Percentiles rank a stretch among this genome's conserved stretches.
phyloP scores from a whole-genome alignment of 139 green algal genomes.

The Pedinophyceae sp. region DNA sequence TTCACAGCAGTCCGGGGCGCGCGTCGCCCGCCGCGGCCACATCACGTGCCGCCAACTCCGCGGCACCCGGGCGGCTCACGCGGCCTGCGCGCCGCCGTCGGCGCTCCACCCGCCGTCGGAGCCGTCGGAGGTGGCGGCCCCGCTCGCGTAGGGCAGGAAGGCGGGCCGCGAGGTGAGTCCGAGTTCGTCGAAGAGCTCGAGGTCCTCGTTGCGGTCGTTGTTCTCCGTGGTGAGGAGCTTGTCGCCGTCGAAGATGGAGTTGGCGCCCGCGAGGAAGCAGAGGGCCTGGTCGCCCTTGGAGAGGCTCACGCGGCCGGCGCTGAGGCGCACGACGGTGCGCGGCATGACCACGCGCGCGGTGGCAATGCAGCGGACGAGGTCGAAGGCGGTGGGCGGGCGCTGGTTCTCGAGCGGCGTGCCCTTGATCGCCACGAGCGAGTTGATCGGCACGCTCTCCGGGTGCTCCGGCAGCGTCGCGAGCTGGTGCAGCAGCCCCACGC shows the following conservation, averaged over 20 bases:
- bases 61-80: background rate
- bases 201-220: conserved; percentile 58
- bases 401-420: conserved; percentile 74
- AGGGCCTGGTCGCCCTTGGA: conserved; percentile 55
- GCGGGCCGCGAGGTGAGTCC: conserved; percentile 57
- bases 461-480: conserved; percentile 89
- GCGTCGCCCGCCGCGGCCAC: too few relatives aligned
- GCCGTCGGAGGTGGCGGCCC: conserved; percentile 23
- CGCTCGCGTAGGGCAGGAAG: conserved; percentile 59
- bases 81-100: too few relatives aligned
- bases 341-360: conserved; percentile 93
- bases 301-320: conserved; percentile 53
- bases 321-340: conserved; percentile 71
- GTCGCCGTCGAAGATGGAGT: conserved; percentile 96
- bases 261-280: conserved; percentile 92
- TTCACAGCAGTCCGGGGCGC: too few relatives aligned
- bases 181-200: conserved; percentile 64
- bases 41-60: too few relatives aligned
- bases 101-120: background rate
- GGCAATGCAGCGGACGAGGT: conserved; percentile 86
- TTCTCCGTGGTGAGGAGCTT: conserved; percentile 96
- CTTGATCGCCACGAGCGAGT: conserved; percentile 82
- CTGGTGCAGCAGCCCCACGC: conserved; percentile 66
- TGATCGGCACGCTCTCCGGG: conserved; percentile 94
- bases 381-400: conserved; percentile 35